Base-by-base conservation (phyloP, 495 filamentous ascomycete species). In the Xylaria acuta region DNA sequence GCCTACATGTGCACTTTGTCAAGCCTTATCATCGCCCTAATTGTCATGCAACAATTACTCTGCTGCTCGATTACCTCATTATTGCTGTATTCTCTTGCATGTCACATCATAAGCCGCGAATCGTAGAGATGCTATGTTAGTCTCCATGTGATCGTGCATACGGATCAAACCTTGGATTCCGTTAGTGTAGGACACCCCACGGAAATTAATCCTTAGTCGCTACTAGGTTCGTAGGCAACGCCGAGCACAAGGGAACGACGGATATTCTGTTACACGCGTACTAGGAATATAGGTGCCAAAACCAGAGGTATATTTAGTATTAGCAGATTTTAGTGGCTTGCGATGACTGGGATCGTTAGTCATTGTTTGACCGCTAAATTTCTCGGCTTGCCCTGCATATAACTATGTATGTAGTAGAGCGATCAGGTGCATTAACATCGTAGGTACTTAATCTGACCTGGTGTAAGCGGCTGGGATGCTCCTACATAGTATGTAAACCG, bases 151-250 rank as follows among this genome's bases (percentile, higher is more conserved):
- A 41, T 64, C 60, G 36, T 64, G 60, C 60, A 43, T 60, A 60
- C 20, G 58, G 58, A 60, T 60, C 58, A 36, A 60, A 36, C 34
- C 58, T 38, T 12, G 16, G 30, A 18, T 60, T 38, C 34, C 58
- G 34, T 60, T 60, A 36, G 30, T 38, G 58, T 27, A 60, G 58
- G 58, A 64, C 60, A 41, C 60, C 60, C 60, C 60, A 30, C 38
- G 38, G 30, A 41, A 18, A 64, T 43, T 64, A 25, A 64, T 7
- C 18, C 3, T 47, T 49, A 49, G 18, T 9, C 12, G 20, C 11
- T 6, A n/a, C 45, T 9, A 14, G 45, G 45, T n/a, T 49, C 45
- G 5, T 49, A 49, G 45, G 45, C 0, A 22, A 49, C 45, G 20
- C 45, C 45, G 45, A n/a, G 45, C 5, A 49, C 45, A 49, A n/a